Base-by-base conservation (phyloP, 768 basidiomycete species). In the Trametes elegans region DNA sequence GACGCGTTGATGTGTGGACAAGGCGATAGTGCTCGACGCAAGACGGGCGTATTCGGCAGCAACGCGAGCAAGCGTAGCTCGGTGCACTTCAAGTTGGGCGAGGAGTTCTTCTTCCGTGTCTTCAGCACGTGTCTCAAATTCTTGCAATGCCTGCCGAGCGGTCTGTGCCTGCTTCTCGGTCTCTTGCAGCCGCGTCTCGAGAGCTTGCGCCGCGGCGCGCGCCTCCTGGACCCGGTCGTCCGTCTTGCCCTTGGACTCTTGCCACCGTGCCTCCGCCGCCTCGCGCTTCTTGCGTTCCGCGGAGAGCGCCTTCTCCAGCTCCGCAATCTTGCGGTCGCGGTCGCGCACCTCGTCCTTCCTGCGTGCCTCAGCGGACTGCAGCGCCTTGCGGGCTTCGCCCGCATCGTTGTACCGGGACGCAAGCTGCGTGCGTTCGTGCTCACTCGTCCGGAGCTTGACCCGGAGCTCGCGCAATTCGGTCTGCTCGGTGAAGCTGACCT, bases 401-500 rank as follows among this genome's bases (percentile, higher is more conserved):
- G 72, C 66, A 48, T 85, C 85, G 8, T 70, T 74, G 34, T 81
- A 81, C 56, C 84, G 84, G 2, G 74, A 66, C 3, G 75, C 66
- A 5, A 82, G 64, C 57, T 82, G 81, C 10, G 71, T 63, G 28
- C 77, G 76, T 54, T 85, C 85, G 53, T 83, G 77, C 57, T 89
- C 87, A 5, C 65, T 73, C 44, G 71, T 64, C 16, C 82, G 77
- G 27, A 88, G 71, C 67, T 84, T 88, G 34, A 74, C 64, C 14
- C 81, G 79, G 5, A 87, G 65, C 19, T 83, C 85, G 62, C 82
- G 88, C 64, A 87, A 65, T 65, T 89, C 86, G 0, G 73, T 68
- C 62, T 87, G 81, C 53, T 87, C 84, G 0, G 72, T 57, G 0
- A 68, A 56, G 16, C 72, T 70, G 18, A 68, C 52, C 61, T 78